phyloP scores from a whole-genome alignment of 2,329 filamentous ascomycete species.

The Xylaria sp. region DNA sequence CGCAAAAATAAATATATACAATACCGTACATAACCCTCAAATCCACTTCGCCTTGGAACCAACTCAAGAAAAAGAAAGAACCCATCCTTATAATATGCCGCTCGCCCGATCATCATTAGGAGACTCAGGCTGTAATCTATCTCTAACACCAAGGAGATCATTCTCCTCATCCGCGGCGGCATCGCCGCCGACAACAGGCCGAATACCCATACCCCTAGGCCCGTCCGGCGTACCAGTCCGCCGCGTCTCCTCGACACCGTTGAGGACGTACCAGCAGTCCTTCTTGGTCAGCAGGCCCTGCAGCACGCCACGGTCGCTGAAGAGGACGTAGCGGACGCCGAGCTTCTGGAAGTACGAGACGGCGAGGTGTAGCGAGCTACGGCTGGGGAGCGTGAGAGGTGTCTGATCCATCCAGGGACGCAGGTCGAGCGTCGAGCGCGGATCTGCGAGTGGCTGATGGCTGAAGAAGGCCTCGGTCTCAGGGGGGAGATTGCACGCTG shows the following conservation, averaged over 20 bases:
- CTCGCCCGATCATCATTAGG: slow-evolving; percentile 40
- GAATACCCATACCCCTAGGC: slow-evolving; percentile 47
- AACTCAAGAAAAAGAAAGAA: neutral
- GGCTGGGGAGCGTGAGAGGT: slow-evolving; percentile 85
- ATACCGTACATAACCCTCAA: neutral
- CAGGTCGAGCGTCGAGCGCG: slow-evolving; percentile 81
- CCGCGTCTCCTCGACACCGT: slow-evolving; percentile 75
- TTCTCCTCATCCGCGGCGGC: slow-evolving; percentile 32
- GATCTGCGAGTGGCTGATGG: slow-evolving; percentile 83
- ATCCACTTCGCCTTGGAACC: neutral
- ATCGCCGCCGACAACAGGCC: slow-evolving; percentile 18
- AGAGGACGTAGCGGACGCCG: slow-evolving; percentile 88
- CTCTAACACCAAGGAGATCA: slow-evolving; percentile 36
- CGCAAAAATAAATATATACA: slow-evolving; percentile 5
- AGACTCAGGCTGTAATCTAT: slow-evolving; percentile 25
- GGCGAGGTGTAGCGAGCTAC: slow-evolving; percentile 82
- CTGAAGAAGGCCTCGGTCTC: slow-evolving; percentile 86
- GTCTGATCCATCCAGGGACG: slow-evolving; percentile 99
- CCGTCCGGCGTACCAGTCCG: slow-evolving; percentile 51
- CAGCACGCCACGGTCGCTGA: slow-evolving; percentile 82
- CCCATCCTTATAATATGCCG: slow-evolving; percentile 39
- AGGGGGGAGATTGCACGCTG: slow-evolving; percentile 69
- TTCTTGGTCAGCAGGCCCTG: slow-evolving; percentile 95
- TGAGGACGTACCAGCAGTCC: slow-evolving; percentile 93
- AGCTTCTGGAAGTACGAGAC: slow-evolving; percentile 95